A percentile compares a stretch with the other conserved stretches of the same genome.
These are phyloP conservation scores for Chalaropsis ovoidea DNA, from an alignment of 2,329 filamentous ascomycete species.

Conservation along the genomic window DNA sequence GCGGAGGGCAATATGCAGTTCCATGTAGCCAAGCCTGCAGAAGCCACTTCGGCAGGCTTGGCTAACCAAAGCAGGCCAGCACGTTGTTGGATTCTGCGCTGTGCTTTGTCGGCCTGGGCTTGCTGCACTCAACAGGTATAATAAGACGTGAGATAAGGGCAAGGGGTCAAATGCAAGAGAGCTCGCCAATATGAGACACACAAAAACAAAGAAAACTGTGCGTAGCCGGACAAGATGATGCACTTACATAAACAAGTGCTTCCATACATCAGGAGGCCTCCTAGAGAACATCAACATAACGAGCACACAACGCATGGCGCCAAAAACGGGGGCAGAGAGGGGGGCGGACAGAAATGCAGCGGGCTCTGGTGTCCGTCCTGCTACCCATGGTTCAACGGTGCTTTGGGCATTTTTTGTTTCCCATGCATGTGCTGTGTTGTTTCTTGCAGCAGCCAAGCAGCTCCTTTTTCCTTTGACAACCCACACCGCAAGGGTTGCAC, in stretches of 20 bases:
- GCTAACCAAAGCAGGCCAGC: slow-evolving; percentile 5
- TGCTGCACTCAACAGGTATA: not conserved
- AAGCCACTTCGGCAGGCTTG: slow-evolving; percentile 5
- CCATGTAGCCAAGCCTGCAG: slow-evolving; percentile 13
- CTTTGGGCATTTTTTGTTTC: slow-evolving; percentile 5
- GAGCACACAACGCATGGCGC: too few relatives aligned
- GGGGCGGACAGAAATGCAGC: not conserved
- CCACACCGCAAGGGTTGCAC: slow-evolving; percentile 8
- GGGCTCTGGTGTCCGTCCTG: not conserved
- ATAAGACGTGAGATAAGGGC: not conserved
- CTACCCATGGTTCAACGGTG: not conserved
- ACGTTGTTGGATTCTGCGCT: not conserved
- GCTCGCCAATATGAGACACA: not conserved
- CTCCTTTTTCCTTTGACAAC: not conserved
- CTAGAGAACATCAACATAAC: not conserved
- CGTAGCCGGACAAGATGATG: not conserved
- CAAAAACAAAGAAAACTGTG: not conserved
- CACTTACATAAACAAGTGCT: too few relatives aligned
- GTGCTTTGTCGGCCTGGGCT: not conserved
- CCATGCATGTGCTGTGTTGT: not conserved
- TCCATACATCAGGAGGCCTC: not conserved
- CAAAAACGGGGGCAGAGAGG: not conserved
- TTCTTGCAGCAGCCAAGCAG: not conserved
- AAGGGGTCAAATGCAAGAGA: not conserved
- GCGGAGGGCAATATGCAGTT: not conserved